Conservation (phyloP, 176 grass and related monocot species). For the Panicum miliaceum region DNA sequence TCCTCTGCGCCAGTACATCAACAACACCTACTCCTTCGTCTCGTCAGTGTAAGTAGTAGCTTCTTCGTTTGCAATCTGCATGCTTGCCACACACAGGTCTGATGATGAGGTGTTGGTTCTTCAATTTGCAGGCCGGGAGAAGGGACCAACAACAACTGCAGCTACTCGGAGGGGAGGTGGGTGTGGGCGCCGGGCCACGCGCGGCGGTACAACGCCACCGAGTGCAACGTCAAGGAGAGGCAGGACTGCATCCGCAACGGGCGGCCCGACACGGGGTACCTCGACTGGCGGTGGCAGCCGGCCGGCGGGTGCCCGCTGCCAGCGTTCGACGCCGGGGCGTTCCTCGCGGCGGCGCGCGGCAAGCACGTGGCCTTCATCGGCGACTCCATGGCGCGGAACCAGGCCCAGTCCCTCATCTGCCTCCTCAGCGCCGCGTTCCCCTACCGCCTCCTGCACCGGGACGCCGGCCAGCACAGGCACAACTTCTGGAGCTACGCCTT, state of each 20-base stretch:
- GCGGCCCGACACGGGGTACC: constrained; percentile 48
- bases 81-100: neutral
- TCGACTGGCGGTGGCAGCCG: constrained; percentile 63
- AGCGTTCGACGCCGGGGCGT: constrained; percentile 40
- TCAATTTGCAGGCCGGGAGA: constrained; percentile 5
- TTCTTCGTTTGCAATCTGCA: neutral
- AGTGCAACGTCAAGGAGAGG: constrained; percentile 45
- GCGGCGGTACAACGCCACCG: constrained; percentile 44
- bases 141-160: constrained; percentile 9
- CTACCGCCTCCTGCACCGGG: constrained; percentile 17
- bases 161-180: constrained; percentile 54
- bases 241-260: constrained; percentile 59
- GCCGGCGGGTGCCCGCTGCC: constrained; percentile 32
- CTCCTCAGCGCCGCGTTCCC: constrained; percentile 40
- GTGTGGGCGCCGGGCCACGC: constrained; percentile 42
- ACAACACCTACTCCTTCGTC: constrained; percentile 37
- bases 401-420: constrained; percentile 55
- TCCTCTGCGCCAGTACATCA: constrained; percentile 31
- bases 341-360: constrained; percentile 31
- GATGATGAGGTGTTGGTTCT: neutral
- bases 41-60: neutral
- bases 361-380: constrained; percentile 49
- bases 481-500: constrained; percentile 43
- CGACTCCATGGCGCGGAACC: constrained; percentile 57
- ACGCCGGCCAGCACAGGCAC: neutral